phyloP scores from a whole-genome alignment of 2,329 filamentous ascomycete genomes.

The Alternaria burnsii region DNA sequence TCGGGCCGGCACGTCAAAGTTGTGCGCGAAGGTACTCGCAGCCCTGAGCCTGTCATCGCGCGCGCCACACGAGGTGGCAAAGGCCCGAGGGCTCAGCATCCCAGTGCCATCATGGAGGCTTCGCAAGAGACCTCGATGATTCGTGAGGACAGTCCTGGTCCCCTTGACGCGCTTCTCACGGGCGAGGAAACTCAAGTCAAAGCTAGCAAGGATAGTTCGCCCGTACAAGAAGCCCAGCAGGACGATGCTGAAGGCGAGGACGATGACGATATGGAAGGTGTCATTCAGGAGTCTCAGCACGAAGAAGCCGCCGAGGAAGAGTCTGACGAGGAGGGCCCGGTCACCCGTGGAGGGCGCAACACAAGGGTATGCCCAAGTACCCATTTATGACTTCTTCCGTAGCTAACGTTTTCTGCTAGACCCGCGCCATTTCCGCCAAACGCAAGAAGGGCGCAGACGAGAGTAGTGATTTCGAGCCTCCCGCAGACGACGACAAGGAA shows the following conservation, averaged over 20 bases:
- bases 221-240: slow-evolving; percentile 44
- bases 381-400: slow-evolving; percentile 10
- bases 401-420: slow-evolving; percentile 29
- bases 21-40: slow-evolving; percentile 63
- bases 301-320: slow-evolving; percentile 50
- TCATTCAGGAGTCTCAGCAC: slow-evolving; percentile 56
- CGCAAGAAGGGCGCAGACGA: slow-evolving; percentile 59
- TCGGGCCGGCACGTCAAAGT: slow-evolving; percentile 66
- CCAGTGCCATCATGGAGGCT: slow-evolving; percentile 62
- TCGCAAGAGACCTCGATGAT: slow-evolving; percentile 59
- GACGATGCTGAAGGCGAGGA: slow-evolving; percentile 39
- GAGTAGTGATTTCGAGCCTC: slow-evolving; percentile 71
- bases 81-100: slow-evolving; percentile 56
- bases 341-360: slow-evolving; percentile 57
- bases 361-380: slow-evolving; percentile 29
- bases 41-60: slow-evolving; percentile 57
- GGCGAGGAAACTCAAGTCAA: slow-evolving; percentile 49
- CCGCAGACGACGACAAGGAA: slow-evolving; percentile 64
- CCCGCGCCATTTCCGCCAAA: slow-evolving; percentile 43
- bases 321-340: slow-evolving; percentile 63
- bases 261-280: slow-evolving; percentile 44
- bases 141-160: slow-evolving; percentile 42
- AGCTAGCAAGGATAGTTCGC: slow-evolving; percentile 44
- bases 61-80: slow-evolving; percentile 56
- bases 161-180: slow-evolving; percentile 44